Evolutionary conservation across 2,329 filamentous ascomycete genomes (phyloP).

Genomic region (Claviceps cyperi): DNA sequence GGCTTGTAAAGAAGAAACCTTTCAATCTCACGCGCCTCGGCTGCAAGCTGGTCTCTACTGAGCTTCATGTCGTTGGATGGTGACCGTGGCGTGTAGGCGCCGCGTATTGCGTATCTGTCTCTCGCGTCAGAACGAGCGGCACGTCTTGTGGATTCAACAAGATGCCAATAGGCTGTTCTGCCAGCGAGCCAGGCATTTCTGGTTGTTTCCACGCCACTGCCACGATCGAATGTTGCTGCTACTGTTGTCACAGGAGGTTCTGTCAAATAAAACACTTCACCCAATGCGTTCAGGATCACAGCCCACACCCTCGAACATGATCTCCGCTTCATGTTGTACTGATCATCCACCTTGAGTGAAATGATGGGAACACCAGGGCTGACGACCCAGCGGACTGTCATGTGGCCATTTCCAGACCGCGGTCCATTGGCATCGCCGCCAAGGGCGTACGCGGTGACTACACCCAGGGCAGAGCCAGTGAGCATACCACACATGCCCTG

Average conservation of each 20-base stretch:
- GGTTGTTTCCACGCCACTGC: constrained; percentile 39
- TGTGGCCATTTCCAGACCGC: constrained; percentile 55
- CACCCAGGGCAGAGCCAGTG: constrained; percentile 67
- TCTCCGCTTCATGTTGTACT: constrained; percentile 58
- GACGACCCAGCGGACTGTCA: constrained; percentile 79
- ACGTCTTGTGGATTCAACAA: constrained; percentile 66
- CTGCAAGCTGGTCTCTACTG: constrained; percentile 51
- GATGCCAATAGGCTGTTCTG: constrained; percentile 64
- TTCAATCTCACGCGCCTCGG: constrained; percentile 73
- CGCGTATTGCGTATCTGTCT: constrained; percentile 50
- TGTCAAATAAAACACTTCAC: constrained; percentile 76
- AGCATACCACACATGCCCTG: constrained; percentile 70
- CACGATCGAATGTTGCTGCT: constrained; percentile 26
- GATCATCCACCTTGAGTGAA: constrained; percentile 68
- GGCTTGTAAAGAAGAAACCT: constrained; percentile 59
- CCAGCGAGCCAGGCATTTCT: constrained; percentile 68
- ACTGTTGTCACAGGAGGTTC: constrained; percentile 43
- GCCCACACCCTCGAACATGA: constrained; percentile 66
- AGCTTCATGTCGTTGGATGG: constrained; percentile 62
- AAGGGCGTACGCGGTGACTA: constrained; percentile 70
- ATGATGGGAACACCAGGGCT: constrained; percentile 89
- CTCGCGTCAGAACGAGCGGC: constrained; percentile 58
- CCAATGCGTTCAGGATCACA: constrained; percentile 84
- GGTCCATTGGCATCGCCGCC: constrained; percentile 43
- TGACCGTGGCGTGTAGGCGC: constrained; percentile 68